Conservation (phyloP, 306 rosid genomes). For the Vigna unguiculata region DNA sequence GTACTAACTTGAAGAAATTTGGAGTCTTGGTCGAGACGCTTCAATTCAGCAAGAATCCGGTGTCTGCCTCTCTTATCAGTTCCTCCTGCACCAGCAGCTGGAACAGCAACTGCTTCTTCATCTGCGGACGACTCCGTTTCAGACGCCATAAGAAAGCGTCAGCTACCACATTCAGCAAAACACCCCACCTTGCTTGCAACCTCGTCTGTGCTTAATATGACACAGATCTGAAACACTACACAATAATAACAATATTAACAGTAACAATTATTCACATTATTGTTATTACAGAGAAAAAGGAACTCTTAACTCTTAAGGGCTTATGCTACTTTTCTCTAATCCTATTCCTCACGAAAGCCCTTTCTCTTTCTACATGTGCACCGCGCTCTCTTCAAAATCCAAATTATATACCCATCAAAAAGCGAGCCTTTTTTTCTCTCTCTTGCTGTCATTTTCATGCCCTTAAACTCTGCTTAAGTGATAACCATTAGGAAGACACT, state of each 20-base stretch:
- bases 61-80: conserved; percentile 73
- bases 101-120: conserved; percentile 41
- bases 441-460: conserved; percentile 16
- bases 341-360: conserved; percentile 17
- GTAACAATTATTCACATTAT: neutral
- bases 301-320: neutral
- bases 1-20: conserved; percentile 63
- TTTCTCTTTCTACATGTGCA: conserved; percentile 20
- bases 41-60: conserved; percentile 75
- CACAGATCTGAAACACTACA: conserved; percentile 42
- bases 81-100: conserved; percentile 18
- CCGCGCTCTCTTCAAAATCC: conserved; percentile 2
- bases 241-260: neutral
- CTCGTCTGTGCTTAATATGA: neutral
- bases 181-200: neutral
- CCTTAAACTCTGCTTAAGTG: neutral
- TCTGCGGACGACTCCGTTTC: conserved; percentile 75
- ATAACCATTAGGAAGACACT: neutral
- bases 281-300: neutral
- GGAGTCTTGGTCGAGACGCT: conserved; percentile 73
- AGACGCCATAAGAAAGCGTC: conserved; percentile 53
- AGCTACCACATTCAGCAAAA: conserved; percentile 35
- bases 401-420: conserved; percentile 25
- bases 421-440: conserved; percentile 3
- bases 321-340: neutral